These are phyloP conservation scores for Colletotrichum eleusines DNA, from an alignment of 2,329 filamentous ascomycete species.

Conservation along the genomic window DNA sequence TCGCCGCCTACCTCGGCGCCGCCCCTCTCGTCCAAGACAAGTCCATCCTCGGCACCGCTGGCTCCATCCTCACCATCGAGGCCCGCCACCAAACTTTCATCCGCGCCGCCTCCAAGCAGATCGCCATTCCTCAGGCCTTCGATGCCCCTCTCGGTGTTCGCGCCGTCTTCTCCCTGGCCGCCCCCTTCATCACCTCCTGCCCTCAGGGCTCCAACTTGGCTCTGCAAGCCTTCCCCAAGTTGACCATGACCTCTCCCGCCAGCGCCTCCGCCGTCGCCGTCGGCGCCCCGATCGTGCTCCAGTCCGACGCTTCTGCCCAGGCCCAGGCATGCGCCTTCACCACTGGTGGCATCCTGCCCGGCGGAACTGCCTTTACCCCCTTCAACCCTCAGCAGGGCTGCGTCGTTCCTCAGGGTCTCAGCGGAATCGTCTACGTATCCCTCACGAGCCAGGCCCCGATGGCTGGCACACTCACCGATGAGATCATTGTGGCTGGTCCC, in stretches of 20 bases:
- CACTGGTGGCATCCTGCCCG: constrained; percentile 66
- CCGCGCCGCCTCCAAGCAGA: constrained; percentile 67
- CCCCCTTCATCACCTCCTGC: constrained; percentile 78
- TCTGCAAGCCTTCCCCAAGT: constrained; percentile 71
- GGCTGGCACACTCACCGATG: constrained; percentile 67
- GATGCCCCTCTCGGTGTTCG: constrained; percentile 76
- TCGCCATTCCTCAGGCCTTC: constrained; percentile 76
- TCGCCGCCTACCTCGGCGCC: constrained; percentile 80
- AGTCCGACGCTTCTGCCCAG: constrained; percentile 61
- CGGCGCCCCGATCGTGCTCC: constrained; percentile 60
- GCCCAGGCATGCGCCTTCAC: constrained; percentile 76
- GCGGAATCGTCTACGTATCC: constrained; percentile 75
- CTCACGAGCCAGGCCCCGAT: constrained; percentile 67
- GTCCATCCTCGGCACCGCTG: constrained; percentile 74
- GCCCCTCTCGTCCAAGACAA: constrained; percentile 72
- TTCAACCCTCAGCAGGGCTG: constrained; percentile 69
- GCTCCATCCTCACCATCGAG: constrained; percentile 79
- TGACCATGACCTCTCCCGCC: constrained; percentile 63
- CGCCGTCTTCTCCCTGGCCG: constrained; percentile 79
- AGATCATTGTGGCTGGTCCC: constrained; percentile 74
- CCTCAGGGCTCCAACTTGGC: constrained; percentile 73
- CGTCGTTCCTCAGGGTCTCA: constrained; percentile 70
- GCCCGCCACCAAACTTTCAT: constrained; percentile 81
- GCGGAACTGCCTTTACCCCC: constrained; percentile 70
- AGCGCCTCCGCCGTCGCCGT: constrained; percentile 55